Conservation (phyloP, 176 grass and related monocot species). For the Chloris gayana region DNA sequence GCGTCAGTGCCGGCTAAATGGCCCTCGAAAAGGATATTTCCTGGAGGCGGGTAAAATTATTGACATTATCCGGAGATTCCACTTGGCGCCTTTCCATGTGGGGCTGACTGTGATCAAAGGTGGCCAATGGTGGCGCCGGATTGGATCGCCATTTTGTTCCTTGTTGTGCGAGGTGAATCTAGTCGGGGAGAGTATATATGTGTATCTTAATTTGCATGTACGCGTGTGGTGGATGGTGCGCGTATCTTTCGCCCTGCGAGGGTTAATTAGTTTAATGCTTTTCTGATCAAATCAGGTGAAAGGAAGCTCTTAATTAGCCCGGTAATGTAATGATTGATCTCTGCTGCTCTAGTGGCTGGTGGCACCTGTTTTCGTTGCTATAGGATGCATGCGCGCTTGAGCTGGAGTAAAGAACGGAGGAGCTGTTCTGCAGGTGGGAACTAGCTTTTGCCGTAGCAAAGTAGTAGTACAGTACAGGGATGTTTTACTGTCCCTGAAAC, state of each 20-base stretch:
- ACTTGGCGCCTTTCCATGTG: constrained; percentile 37
- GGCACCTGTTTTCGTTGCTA: constrained; percentile 15
- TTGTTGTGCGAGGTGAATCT: background rate
- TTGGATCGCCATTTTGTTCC: constrained; percentile 11
- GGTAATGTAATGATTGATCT: constrained; percentile 26
- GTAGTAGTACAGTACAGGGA: no score
- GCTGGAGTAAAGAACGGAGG: background rate
- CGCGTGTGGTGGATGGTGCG: background rate
- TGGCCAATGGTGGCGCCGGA: constrained; percentile 39
- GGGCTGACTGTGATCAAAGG: constrained; percentile 43
- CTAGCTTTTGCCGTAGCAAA: background rate
- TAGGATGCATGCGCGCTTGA: constrained; percentile 17
- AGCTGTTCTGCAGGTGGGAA: background rate
- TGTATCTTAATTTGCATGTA: constrained; percentile 26
- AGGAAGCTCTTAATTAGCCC: background rate
- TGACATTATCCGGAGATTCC: constrained; percentile 32
- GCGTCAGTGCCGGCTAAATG: background rate
- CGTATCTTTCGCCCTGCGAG: constrained; percentile 2
- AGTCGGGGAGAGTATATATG: no score
- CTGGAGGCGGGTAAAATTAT: background rate
- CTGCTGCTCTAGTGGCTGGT: constrained; percentile 20
- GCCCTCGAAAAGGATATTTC: constrained; percentile 22
- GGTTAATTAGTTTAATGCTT: constrained; percentile 14
- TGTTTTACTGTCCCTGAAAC: constrained; percentile 14
- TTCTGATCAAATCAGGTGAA: constrained; percentile 6